Conservation (phyloP, 371 early-diverging fungal species). For the Lichtheimia hyalospora region DNA sequence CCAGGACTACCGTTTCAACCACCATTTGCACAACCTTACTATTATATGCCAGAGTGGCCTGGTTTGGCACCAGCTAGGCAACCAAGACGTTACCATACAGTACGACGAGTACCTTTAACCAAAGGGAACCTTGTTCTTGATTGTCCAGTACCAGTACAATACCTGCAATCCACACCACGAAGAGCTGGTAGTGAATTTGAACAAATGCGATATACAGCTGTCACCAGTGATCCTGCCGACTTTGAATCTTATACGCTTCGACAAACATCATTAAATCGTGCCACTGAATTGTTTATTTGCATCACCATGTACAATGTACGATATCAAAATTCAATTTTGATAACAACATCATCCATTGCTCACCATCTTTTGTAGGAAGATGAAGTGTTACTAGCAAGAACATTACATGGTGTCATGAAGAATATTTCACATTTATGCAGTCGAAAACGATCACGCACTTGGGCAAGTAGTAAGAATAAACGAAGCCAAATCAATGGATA, state of each 20-base stretch:
- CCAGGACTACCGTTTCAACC: background rate
- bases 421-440: constrained; percentile 85
- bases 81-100: constrained; percentile 15
- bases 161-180: constrained; percentile 54
- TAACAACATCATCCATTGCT: background rate
- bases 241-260: constrained; percentile 84
- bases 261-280: constrained; percentile 65
- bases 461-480: constrained; percentile 24
- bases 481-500: too few species aligned
- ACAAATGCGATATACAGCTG: constrained; percentile 77
- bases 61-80: constrained; percentile 18
- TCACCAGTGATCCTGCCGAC: constrained; percentile 78
- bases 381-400: constrained; percentile 81
- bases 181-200: constrained; percentile 66
- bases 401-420: constrained; percentile 82
- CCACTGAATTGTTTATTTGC: constrained; percentile 85
- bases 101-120: constrained; percentile 53
- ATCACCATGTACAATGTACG: constrained; percentile 90
- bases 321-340: background rate
- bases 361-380: constrained; percentile 62
- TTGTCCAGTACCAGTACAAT: constrained; percentile 67
- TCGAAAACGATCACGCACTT: constrained; percentile 59
- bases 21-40: background rate
- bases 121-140: constrained; percentile 74
- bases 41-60: background rate